These are phyloP conservation scores for Buxus sempervirens DNA, from an alignment of 164 flowering plant species.

Conservation along the genomic window DNA sequence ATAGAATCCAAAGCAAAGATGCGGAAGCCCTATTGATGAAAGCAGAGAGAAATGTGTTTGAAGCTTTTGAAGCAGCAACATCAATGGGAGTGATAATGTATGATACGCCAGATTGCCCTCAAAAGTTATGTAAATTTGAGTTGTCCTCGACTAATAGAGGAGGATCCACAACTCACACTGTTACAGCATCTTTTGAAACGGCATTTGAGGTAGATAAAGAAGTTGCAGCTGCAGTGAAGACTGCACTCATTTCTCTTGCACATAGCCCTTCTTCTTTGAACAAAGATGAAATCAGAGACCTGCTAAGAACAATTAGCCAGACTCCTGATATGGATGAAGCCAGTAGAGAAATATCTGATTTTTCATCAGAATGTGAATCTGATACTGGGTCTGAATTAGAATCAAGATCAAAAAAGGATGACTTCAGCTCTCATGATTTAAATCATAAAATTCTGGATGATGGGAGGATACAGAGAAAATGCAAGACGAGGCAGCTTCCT, in stretches of 20 bases:
- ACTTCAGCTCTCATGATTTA: constrained; percentile 5
- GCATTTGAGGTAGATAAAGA: constrained; percentile 93
- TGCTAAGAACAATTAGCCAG: constrained; percentile 64
- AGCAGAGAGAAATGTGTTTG: constrained; percentile 65
- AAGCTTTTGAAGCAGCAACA: constrained; percentile 79
- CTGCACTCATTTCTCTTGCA: constrained; percentile 68
- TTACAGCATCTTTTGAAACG: constrained; percentile 81
- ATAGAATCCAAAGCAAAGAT: constrained; percentile 74
- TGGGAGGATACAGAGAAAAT: constrained; percentile 14
- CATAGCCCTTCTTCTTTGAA: constrained; percentile 43
- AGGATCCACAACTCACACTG: constrained; percentile 60
- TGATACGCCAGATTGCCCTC: constrained; percentile 58
- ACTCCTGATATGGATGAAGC: constrained; percentile 57
- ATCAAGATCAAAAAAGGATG: constrained; percentile 15
- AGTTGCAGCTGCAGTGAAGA: constrained; percentile 85
- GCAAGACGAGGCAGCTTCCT: constrained; percentile 31
- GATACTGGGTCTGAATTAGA: constrained; percentile 44
- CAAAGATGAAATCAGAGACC: constrained; percentile 57
- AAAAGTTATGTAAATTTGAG: constrained; percentile 49
- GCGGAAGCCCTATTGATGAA: constrained; percentile 55
- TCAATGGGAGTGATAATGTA: constrained; percentile 83
- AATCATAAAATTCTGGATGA: constrained; percentile 12
- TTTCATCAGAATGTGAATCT: constrained; percentile 53
- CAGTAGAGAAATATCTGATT: constrained; percentile 30
- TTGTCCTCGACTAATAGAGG: constrained; percentile 45